These are phyloP conservation scores for Hippophae tibetana DNA, from an alignment of 306 rosid species.

Conservation along the genomic window DNA sequence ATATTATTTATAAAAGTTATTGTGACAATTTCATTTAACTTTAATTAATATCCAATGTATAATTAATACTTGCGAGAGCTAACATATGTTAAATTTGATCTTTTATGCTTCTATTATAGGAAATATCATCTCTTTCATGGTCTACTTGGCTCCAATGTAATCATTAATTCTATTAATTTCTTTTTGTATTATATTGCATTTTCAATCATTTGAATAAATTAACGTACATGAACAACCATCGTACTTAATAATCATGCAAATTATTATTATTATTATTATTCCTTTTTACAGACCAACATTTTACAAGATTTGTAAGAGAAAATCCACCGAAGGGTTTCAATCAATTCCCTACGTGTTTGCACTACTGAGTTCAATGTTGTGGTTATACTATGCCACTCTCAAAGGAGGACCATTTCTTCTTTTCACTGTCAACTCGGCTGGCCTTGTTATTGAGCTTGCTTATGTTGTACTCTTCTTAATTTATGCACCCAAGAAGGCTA, in stretches of 20 bases:
- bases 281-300: slow-evolving; percentile 63
- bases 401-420: slow-evolving; percentile 56
- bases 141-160: slow-evolving; percentile 90
- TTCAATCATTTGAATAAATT: too few relatives aligned
- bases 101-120: slow-evolving; percentile 32
- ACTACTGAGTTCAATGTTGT: slow-evolving; percentile 73
- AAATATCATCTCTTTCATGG: slow-evolving; percentile 70
- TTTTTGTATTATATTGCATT: too few relatives aligned
- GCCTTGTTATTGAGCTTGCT: slow-evolving; percentile 52
- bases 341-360: slow-evolving; percentile 79
- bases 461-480: slow-evolving; percentile 50
- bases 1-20: too few relatives aligned
- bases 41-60: too few relatives aligned
- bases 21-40: too few relatives aligned
- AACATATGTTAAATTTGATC: too few relatives aligned
- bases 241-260: too few relatives aligned
- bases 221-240: too few relatives aligned
- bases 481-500: slow-evolving; percentile 51
- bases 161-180: slow-evolving; percentile 2
- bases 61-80: too few relatives aligned
- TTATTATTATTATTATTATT: too few relatives aligned
- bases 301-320: slow-evolving; percentile 63
- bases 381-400: slow-evolving; percentile 78
- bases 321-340: slow-evolving; percentile 72
- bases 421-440: slow-evolving; percentile 78